These are phyloP conservation scores for Kazachstania taianensis DNA, from an alignment of 805 yeast genomes.

Conservation along the genomic window DNA sequence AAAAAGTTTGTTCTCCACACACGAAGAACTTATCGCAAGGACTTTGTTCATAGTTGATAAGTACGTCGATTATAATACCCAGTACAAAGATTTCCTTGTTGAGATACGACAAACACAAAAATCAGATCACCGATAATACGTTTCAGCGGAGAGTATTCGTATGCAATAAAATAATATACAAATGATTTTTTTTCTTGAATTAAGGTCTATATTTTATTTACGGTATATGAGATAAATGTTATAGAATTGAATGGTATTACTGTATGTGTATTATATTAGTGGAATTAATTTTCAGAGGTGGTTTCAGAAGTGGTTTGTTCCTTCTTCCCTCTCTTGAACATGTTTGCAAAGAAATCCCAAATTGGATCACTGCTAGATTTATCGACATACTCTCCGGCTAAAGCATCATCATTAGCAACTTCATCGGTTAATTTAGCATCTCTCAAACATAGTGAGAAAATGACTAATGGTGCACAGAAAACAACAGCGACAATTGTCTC, in stretches of 20 bases:
- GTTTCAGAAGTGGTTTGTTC: neutral
- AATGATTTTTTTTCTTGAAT: neutral
- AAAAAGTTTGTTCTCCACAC: neutral
- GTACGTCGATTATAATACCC: neutral
- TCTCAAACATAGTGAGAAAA: conserved; percentile 20
- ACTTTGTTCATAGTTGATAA: neutral
- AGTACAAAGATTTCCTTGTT: neutral
- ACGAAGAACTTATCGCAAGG: neutral
- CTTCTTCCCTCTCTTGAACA: conserved; percentile 1
- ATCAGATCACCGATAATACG: too few species aligned
- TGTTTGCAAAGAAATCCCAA: conserved; percentile 7
- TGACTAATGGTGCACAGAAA: conserved; percentile 19
- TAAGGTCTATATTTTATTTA: neutral
- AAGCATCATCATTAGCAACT: conserved; percentile 21
- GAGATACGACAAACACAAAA: neutral
- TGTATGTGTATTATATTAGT: neutral
- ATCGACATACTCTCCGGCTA: conserved; percentile 18
- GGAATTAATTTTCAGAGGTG: neutral
- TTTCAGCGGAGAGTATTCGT: too few species aligned
- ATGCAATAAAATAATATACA: too few species aligned
- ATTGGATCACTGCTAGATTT: conserved; percentile 16
- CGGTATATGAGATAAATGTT: neutral
- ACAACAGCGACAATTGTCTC: conserved; percentile 38
- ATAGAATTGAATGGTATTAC: neutral
- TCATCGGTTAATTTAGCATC: conserved; percentile 20